A percentile compares a stretch with the other conserved stretches of the same genome.
These are phyloP conservation scores for Biscutella auriculata DNA, from an alignment of 441 rosid species.

Conservation along the genomic window DNA sequence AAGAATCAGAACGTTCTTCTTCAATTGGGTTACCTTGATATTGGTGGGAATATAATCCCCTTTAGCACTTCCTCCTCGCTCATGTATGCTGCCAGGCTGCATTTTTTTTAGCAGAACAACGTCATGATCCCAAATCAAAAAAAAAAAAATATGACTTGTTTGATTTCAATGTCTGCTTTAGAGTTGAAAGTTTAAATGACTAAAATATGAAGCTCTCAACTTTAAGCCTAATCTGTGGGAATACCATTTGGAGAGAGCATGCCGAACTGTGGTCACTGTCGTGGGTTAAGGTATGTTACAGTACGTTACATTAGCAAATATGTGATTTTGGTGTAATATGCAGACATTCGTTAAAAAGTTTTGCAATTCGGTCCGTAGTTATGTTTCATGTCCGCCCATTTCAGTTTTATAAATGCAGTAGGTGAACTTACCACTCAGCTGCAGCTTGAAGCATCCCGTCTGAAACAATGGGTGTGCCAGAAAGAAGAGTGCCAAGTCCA, in stretches of 20 bases:
- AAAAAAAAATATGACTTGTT: background rate
- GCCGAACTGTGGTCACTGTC: background rate
- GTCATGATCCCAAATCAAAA: constrained; percentile 1
- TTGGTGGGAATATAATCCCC: constrained; percentile 78
- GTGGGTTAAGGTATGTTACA: background rate
- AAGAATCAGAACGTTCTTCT: background rate
- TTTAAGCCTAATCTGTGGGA: background rate
- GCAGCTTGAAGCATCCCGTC: constrained; percentile 99
- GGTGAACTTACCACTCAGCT: constrained; percentile 67
- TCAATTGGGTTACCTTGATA: constrained; percentile 57
- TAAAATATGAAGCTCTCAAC: background rate
- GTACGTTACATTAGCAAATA: background rate
- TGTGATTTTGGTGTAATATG: background rate
- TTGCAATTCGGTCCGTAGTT: background rate
- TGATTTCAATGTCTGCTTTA: background rate
- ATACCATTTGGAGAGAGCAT: background rate
- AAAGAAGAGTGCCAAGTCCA: constrained; percentile 94
- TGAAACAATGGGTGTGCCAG: constrained; percentile 79
- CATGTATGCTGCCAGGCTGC: constrained; percentile 91
- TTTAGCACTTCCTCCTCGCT: constrained; percentile 77
- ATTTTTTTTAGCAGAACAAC: constrained; percentile 10
- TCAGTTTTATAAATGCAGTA: background rate
- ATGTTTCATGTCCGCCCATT: background rate
- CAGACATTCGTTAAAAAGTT: background rate
- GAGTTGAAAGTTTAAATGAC: background rate